These are phyloP conservation scores for Podospora australis DNA, from an alignment of 495 filamentous ascomycete species.

Conservation along the genomic window DNA sequence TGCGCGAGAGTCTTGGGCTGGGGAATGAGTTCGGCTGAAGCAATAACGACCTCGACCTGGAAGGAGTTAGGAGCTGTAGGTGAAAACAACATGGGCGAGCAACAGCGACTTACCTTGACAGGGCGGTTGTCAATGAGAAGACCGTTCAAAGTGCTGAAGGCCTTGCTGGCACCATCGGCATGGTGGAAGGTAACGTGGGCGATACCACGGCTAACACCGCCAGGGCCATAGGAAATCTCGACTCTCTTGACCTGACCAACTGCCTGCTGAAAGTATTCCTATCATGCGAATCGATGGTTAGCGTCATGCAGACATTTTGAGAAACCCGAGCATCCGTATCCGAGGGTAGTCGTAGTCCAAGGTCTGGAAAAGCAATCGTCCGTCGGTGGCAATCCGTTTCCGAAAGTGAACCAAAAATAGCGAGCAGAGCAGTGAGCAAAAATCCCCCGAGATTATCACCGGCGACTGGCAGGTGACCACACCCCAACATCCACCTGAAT, in stretches of 20 bases:
- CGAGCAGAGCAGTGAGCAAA: conserved; percentile 34
- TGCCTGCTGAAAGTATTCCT: conserved; percentile 92
- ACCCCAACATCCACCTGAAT: conserved; percentile 12
- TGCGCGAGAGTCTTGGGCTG: conserved; percentile 73
- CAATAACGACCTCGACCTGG: conserved; percentile 84
- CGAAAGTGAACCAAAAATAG: conserved; percentile 15
- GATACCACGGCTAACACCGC: conserved; percentile 83
- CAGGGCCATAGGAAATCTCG: conserved; percentile 84
- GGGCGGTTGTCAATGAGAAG: conserved; percentile 81
- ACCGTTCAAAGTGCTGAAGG: conserved; percentile 74
- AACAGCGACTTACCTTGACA: conserved; percentile 65
- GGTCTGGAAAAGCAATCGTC: conserved; percentile 5
- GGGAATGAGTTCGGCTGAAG: conserved; percentile 59
- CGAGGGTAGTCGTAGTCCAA: conserved; percentile 16
- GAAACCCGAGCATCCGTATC: conserved; percentile 12
- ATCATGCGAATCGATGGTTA: conserved; percentile 41
- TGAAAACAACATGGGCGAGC: too few species aligned
- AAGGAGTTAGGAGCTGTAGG: not conserved
- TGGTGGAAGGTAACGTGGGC: conserved; percentile 65
- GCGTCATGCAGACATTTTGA: conserved; percentile 20
- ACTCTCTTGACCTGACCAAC: conserved; percentile 85
- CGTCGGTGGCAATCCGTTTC: not conserved
- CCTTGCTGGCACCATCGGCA: conserved; percentile 70
- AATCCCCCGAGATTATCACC: conserved; percentile 14
- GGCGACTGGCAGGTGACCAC: conserved; percentile 24